A percentile compares a stretch with the other conserved stretches of the same genome.
Conservation (phyloP, 352 stramenopile species). For the Phytophthora lateralis region DNA sequence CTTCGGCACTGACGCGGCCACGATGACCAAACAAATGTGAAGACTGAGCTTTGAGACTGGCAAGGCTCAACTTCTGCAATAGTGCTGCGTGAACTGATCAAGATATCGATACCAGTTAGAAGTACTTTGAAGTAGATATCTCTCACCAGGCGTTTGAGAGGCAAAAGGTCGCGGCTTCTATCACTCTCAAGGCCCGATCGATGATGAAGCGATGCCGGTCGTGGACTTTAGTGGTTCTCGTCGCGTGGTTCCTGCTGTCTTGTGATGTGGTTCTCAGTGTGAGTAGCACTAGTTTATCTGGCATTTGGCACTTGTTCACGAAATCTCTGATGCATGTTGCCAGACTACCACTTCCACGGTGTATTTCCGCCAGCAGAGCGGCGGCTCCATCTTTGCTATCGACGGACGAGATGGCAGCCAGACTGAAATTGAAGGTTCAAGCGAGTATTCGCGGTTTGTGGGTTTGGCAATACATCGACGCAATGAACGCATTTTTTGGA, state of each 20-base stretch:
- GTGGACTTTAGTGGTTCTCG: background rate
- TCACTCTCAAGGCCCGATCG: background rate
- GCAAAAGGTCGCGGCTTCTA: constrained; percentile 15
- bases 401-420: constrained; percentile 42
- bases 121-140: no score
- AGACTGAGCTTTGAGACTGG: no score
- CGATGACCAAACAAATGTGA: no score
- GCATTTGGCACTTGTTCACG: background rate
- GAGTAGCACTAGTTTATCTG: background rate
- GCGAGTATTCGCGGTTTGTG: constrained; percentile 51
- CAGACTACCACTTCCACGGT: constrained; percentile 51
- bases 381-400: constrained; percentile 62
- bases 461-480: constrained; percentile 48
- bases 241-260: constrained; percentile 4
- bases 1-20: background rate
- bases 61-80: no score
- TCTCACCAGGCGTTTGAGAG: background rate
- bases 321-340: background rate
- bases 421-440: constrained; percentile 42
- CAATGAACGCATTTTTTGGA: constrained; percentile 56
- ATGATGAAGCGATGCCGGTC: background rate
- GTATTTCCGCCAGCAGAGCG: constrained; percentile 60
- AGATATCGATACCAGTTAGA: no score
- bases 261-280: constrained; percentile 6
- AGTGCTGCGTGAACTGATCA: no score